phyloP scores from a whole-genome alignment of 176 grass and related monocot genomes.

The Aegilops tauschii region DNA sequence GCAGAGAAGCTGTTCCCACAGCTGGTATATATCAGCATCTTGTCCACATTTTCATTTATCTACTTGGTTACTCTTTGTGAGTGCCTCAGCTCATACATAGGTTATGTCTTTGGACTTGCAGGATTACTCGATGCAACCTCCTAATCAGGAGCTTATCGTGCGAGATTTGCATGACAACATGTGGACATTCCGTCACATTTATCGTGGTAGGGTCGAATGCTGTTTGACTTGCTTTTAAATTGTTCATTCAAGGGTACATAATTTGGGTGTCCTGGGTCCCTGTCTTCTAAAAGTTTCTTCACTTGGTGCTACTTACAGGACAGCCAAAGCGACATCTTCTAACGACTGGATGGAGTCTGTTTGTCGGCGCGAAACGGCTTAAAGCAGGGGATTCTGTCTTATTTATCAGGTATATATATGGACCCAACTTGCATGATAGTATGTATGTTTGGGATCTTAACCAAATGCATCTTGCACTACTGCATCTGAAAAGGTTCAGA shows the following conservation, averaged over 20 bases:
- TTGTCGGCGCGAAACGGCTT: conserved; percentile 91
- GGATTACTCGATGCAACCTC: conserved; percentile 97
- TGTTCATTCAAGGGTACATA: conserved; percentile 12
- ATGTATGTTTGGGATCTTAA: neutral
- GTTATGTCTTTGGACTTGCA: conserved; percentile 30
- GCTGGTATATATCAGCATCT: conserved; percentile 50
- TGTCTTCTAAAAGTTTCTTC: neutral
- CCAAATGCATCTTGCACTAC: neutral
- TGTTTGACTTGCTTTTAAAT: conserved; percentile 23
- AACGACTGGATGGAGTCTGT: conserved; percentile 98
- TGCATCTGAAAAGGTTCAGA: neutral
- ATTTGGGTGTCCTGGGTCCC: neutral
- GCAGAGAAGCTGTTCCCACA: conserved; percentile 97
- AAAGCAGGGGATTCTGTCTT: conserved; percentile 95
- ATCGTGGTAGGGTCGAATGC: neutral
- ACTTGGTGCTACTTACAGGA: conserved; percentile 48
- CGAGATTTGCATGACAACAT: conserved; percentile 93
- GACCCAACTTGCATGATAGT: neutral
- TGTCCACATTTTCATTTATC: neutral
- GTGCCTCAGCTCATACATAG: conserved; percentile 22
- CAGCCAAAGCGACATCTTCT: conserved; percentile 96
- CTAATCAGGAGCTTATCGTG: conserved; percentile 91
- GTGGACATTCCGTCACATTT: conserved; percentile 88
- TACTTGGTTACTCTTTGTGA: neutral
- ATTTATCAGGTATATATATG: conserved; percentile 82